Evolutionary conservation across 371 early-diverging fungal genomes (phyloP).

Genomic region (Enterocytospora artemiae): DNA sequence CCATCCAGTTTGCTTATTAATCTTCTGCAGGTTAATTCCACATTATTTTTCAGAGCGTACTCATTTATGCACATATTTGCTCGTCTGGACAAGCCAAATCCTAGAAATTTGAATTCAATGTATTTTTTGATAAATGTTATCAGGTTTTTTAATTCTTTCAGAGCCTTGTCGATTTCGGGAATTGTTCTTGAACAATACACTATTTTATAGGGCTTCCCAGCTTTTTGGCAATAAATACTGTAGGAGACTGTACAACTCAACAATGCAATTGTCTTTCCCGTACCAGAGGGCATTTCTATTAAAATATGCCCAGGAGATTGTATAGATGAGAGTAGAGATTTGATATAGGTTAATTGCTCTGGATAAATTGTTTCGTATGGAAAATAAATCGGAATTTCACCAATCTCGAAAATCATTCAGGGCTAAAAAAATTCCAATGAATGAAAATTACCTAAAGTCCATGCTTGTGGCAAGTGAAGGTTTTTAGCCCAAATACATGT

Average conservation of each 20-base stretch:
- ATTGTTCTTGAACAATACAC: slow-evolving; percentile 91
- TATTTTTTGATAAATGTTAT: slow-evolving; percentile 66
- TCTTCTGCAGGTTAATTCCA: slow-evolving; percentile 34
- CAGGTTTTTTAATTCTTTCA: slow-evolving; percentile 80
- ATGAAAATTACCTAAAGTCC: not conserved
- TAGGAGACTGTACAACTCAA: slow-evolving; percentile 90
- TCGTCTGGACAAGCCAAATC: slow-evolving; percentile 81
- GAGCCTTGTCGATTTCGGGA: slow-evolving; percentile 93
- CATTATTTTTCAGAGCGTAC: slow-evolving; percentile 57
- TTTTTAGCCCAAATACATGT: not conserved
- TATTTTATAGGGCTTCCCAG: slow-evolving; percentile 62
- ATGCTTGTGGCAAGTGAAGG: not conserved
- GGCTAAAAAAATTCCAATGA: not conserved
- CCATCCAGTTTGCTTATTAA: slow-evolving; percentile 4
- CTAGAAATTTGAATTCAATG: slow-evolving; percentile 68
- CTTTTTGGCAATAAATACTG: slow-evolving; percentile 47
- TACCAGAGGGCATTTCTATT: slow-evolving; percentile 98
- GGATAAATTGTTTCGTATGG: slow-evolving; percentile 98
- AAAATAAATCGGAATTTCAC: slow-evolving; percentile 82
- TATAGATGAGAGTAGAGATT: slow-evolving; percentile 75
- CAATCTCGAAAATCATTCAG: slow-evolving; percentile 61
- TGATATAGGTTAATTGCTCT: slow-evolving; percentile 95
- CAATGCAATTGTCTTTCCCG: slow-evolving; percentile 92
- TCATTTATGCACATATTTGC: slow-evolving; percentile 87
- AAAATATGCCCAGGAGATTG: slow-evolving; percentile 83